Percentiles rank a stretch among this genome's conserved stretches.
Evolutionary conservation across 2,329 filamentous ascomycete species (phyloP).

Genomic region (Phialophora tarda): DNA sequence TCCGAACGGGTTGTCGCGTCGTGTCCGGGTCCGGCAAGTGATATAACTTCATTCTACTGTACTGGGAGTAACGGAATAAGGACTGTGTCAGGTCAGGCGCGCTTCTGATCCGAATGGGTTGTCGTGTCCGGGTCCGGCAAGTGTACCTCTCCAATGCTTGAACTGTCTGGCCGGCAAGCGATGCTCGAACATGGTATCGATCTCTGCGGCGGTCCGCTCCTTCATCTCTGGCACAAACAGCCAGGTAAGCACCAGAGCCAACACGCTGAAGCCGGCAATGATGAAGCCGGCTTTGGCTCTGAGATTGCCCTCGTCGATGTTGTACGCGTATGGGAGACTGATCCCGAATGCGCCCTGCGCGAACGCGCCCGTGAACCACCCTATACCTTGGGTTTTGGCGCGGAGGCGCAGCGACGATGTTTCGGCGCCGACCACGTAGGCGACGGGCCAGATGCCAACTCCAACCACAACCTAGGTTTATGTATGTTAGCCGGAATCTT

Average conservation of each 20-base stretch:
- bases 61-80: background rate
- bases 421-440: conserved; percentile 47
- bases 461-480: conserved; percentile 39
- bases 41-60: background rate
- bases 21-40: too few relatives aligned
- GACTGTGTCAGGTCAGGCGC: background rate
- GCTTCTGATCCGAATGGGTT: conserved; percentile 1
- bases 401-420: conserved; percentile 47
- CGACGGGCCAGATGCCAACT: conserved; percentile 46
- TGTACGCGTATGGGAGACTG: conserved; percentile 60
- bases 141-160: conserved; percentile 34
- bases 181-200: conserved; percentile 52
- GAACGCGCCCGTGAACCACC: conserved; percentile 51
- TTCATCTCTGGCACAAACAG: conserved; percentile 61
- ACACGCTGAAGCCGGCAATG: conserved; percentile 46
- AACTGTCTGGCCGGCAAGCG: conserved; percentile 39
- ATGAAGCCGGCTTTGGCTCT: conserved; percentile 52
- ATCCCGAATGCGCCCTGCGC: conserved; percentile 53
- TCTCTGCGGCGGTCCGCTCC: conserved; percentile 54
- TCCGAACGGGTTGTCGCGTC: too few relatives aligned
- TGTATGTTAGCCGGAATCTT: background rate
- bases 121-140: background rate
- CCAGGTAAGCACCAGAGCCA: conserved; percentile 49
- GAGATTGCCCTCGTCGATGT: conserved; percentile 51
- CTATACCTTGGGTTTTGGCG: conserved; percentile 48